phyloP scores from a whole-genome alignment of 495 filamentous ascomycete species.

The Penicillium malachiteum region DNA sequence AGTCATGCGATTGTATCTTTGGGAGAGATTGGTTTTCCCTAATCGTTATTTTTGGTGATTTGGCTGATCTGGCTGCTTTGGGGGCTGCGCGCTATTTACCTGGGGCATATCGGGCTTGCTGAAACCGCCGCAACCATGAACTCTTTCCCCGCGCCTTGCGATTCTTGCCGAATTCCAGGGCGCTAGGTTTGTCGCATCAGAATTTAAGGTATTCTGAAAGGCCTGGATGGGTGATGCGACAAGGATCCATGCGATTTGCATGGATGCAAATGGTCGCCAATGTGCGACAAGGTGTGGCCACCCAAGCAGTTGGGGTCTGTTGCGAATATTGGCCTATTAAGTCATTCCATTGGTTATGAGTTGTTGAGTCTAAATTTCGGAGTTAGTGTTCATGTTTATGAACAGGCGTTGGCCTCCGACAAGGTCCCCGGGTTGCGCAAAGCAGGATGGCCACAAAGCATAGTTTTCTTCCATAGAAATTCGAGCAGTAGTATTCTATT shows the following conservation, averaged over 20 bases:
- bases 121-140: neutral
- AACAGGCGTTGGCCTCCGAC: slow-evolving; percentile 10
- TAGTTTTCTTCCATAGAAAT: neutral
- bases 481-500: neutral
- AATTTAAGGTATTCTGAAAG: neutral
- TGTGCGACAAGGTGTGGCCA: slow-evolving; percentile 13
- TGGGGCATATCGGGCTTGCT: neutral
- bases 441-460: neutral
- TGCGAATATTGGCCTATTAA: neutral
- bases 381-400: neutral
- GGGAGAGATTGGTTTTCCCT: slow-evolving; percentile 1
- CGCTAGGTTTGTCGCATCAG: slow-evolving; percentile 14
- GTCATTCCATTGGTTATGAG: slow-evolving; percentile 7
- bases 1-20: slow-evolving; percentile 24
- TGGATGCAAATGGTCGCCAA: slow-evolving; percentile 10
- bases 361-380: slow-evolving; percentile 11
- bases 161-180: slow-evolving; percentile 1
- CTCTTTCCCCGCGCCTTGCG: neutral
- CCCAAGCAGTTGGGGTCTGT: neutral
- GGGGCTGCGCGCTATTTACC: neutral
- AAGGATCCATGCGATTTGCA: slow-evolving; percentile 16
- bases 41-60: neutral
- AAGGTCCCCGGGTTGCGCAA: slow-evolving; percentile 10
- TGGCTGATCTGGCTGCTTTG: neutral
- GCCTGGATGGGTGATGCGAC: slow-evolving; percentile 24